Conservation (phyloP, 2,329 filamentous ascomycete species). For the Fusarium sp. region DNA sequence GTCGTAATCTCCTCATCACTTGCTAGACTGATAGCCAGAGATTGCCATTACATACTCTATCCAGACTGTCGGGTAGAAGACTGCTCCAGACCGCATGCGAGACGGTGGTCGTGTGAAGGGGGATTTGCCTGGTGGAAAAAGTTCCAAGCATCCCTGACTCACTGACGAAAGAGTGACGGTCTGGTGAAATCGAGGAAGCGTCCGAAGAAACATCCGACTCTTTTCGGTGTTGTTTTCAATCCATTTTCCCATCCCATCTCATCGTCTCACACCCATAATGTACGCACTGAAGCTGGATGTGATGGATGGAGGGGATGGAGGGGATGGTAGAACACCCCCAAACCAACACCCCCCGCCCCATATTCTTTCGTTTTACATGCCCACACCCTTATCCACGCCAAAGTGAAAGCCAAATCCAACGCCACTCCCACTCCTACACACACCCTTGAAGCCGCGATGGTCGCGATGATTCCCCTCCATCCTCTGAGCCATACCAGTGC, state of each 20-base stretch:
- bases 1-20: constrained; percentile 11
- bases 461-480: constrained; percentile 14
- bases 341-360: not conserved
- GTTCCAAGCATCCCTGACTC: constrained; percentile 21
- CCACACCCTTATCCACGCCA: constrained; percentile 6
- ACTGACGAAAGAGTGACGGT: not conserved
- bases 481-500: constrained; percentile 13
- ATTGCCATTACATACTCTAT: constrained; percentile 33
- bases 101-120: constrained; percentile 15
- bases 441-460: constrained; percentile 25
- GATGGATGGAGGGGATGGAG: constrained; percentile 1
- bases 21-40: constrained; percentile 6
- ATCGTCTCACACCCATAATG: constrained; percentile 26
- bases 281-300: not conserved
- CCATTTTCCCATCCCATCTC: not conserved
- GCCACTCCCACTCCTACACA: constrained; percentile 16
- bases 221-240: constrained; percentile 34
- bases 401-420: constrained; percentile 4
- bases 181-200: constrained; percentile 8
- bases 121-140: constrained; percentile 7
- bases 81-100: constrained; percentile 32
- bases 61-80: constrained; percentile 34
- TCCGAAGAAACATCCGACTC: constrained; percentile 8
- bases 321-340: not conserved
- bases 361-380: not conserved